Percentiles rank a stretch among this genome's conserved stretches.
phyloP scores from a whole-genome alignment of 441 rosid species.

The Iberis amara region DNA sequence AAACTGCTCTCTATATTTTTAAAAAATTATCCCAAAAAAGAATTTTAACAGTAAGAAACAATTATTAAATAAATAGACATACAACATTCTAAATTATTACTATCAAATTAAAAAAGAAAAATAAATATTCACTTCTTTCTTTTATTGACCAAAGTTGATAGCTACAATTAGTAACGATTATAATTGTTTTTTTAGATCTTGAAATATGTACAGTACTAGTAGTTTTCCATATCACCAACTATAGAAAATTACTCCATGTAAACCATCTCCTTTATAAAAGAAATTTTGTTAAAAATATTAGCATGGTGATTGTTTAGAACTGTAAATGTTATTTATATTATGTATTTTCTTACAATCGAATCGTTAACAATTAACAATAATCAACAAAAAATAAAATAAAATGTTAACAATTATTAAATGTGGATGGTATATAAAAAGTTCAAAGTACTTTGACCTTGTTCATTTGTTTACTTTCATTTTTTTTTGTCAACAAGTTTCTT shows the following conservation, averaged over 20 bases:
- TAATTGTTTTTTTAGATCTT: constrained; percentile 20
- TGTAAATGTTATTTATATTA: neutral
- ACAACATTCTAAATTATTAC: neutral
- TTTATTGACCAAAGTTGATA: constrained; percentile 16
- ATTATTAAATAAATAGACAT: neutral
- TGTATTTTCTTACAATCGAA: too few relatives aligned
- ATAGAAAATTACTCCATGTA: neutral
- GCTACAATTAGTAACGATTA: constrained; percentile 25
- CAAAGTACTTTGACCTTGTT: too few relatives aligned
- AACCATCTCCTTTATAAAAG: neutral
- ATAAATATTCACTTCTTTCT: neutral
- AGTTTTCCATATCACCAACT: constrained; percentile 11
- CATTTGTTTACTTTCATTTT: too few relatives aligned
- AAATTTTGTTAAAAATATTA: neutral
- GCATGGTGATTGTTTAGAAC: neutral
- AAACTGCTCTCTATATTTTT: neutral
- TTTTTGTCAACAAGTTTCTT: too few relatives aligned
- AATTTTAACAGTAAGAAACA: too few relatives aligned
- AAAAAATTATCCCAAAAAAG: too few relatives aligned
- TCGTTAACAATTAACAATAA: too few relatives aligned
- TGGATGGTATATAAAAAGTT: too few relatives aligned
- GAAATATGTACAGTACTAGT: constrained; percentile 14
- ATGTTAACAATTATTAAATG: too few relatives aligned
- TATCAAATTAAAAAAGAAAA: neutral
- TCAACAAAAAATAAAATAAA: too few relatives aligned